Conservation (phyloP, 208 protist genomes). For the Polymyxa betae region DNA sequence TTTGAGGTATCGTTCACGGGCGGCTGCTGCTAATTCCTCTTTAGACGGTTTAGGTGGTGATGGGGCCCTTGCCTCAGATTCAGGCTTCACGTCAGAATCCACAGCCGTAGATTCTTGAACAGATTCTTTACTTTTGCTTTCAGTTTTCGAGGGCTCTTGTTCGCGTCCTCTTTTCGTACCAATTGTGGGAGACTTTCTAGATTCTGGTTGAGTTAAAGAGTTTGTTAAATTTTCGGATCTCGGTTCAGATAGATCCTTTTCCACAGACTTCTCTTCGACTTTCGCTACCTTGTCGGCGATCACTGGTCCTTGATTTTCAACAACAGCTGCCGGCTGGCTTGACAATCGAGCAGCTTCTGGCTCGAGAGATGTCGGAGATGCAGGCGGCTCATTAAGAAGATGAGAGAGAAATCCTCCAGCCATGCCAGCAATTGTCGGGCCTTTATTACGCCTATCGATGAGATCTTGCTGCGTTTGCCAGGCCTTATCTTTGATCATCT, state of each 20-base stretch:
- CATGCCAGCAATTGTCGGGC: slow-evolving; percentile 1
- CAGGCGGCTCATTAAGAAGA: neutral
- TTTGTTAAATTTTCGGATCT: neutral
- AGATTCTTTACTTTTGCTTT: too few relatives aligned
- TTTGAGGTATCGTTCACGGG: neutral
- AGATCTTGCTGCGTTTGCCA: slow-evolving; percentile 25
- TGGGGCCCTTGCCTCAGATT: neutral
- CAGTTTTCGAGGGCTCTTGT: too few relatives aligned
- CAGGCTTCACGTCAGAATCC: neutral
- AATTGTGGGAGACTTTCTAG: too few relatives aligned
- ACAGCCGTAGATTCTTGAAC: too few relatives aligned
- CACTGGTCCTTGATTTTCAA: neutral
- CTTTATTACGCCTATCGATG: neutral
- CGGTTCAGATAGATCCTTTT: too few relatives aligned
- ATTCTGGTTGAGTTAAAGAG: neutral
- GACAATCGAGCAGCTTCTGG: neutral
- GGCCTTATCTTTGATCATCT: slow-evolving; percentile 47
- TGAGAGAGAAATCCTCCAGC: slow-evolving; percentile 1
- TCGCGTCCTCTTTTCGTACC: too few relatives aligned
- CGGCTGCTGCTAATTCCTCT: neutral
- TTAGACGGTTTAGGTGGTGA: neutral
- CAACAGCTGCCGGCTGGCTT: neutral
- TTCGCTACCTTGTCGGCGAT: neutral
- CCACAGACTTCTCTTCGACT: too few relatives aligned
- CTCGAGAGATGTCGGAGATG: neutral